Evolutionary conservation across 768 basidiomycete species (phyloP).

Genomic region (Collybia sp.): DNA sequence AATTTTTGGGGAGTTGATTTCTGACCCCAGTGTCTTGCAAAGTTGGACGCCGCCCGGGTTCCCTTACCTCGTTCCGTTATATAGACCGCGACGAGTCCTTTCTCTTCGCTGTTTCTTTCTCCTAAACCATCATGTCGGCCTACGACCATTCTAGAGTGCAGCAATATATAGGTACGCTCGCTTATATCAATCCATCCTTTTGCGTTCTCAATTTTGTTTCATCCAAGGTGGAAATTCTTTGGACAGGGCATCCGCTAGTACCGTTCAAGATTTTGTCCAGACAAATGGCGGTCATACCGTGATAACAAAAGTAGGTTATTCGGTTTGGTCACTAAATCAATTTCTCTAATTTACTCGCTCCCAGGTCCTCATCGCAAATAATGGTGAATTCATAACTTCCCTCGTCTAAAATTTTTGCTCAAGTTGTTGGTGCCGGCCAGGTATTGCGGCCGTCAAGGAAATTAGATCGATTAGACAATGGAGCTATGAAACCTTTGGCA

Average conservation of each 20-base stretch:
- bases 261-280: slow-evolving; percentile 88
- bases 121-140: slow-evolving; percentile 35
- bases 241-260: slow-evolving; percentile 74
- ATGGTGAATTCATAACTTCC: slow-evolving; percentile 47
- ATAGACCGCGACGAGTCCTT: slow-evolving; percentile 9
- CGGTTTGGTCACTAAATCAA: slow-evolving; percentile 1
- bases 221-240: slow-evolving; percentile 87
- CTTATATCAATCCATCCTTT: slow-evolving; percentile 7
- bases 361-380: slow-evolving; percentile 97
- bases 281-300: slow-evolving; percentile 93
- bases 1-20: background rate
- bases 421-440: slow-evolving; percentile 30
- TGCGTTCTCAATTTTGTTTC: slow-evolving; percentile 9
- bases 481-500: slow-evolving; percentile 99
- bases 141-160: slow-evolving; percentile 54
- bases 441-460: slow-evolving; percentile 99
- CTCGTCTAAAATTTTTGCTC: slow-evolving; percentile 1
- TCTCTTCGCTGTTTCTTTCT: slow-evolving; percentile 7
- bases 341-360: slow-evolving; percentile 5
- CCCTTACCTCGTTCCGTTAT: slow-evolving; percentile 4
- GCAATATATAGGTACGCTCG: slow-evolving; percentile 43
- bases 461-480: slow-evolving; percentile 99
- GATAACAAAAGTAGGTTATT: slow-evolving; percentile 82
- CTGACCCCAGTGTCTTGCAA: background rate
- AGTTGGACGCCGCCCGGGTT: background rate